Percentiles rank a stretch among this genome's conserved stretches.
These are phyloP conservation scores for Orbilia quercus DNA, from an alignment of 2,329 filamentous ascomycete species.

Conservation along the genomic window DNA sequence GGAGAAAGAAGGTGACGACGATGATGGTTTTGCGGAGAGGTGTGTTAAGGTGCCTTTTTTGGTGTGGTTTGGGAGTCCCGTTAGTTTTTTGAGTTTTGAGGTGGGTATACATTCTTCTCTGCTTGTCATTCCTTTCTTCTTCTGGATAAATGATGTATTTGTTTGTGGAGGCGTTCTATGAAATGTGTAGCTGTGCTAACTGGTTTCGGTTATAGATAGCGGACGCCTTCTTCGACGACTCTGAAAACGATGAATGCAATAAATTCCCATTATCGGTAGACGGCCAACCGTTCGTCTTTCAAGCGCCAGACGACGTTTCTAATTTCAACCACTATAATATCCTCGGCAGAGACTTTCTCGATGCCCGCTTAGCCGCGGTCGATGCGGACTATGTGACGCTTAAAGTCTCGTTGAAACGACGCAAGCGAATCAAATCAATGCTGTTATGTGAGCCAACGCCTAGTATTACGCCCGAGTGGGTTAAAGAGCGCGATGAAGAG, in stretches of 20 bases:
- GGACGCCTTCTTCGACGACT: constrained; percentile 18
- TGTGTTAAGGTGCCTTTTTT: constrained; percentile 41
- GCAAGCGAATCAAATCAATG: not conserved
- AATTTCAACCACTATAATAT: constrained; percentile 32
- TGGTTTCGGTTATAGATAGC: not conserved
- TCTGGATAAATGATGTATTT: too few species aligned
- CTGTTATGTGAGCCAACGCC: constrained; percentile 13
- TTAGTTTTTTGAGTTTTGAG: constrained; percentile 39
- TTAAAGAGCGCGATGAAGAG: constrained; percentile 38
- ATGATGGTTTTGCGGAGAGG: constrained; percentile 8
- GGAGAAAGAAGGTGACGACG: not conserved
- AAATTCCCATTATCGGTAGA: constrained; percentile 17
- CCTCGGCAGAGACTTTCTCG: constrained; percentile 44
- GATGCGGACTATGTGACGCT: constrained; percentile 25
- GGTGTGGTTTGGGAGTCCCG: constrained; percentile 43
- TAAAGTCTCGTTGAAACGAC: constrained; percentile 10
- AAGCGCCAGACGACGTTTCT: constrained; percentile 6
- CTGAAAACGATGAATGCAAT: constrained; percentile 14
- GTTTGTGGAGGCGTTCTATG: too few species aligned
- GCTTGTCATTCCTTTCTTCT: not conserved
- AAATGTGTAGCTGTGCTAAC: too few species aligned
- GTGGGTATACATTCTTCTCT: constrained; percentile 7
- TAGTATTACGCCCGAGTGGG: constrained; percentile 28
- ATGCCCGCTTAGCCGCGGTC: constrained; percentile 23
- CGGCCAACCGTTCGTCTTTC: constrained; percentile 27